These are phyloP conservation scores for Chlorella sp. DNA, from an alignment of 139 green algal genomes.

Conservation along the genomic window DNA sequence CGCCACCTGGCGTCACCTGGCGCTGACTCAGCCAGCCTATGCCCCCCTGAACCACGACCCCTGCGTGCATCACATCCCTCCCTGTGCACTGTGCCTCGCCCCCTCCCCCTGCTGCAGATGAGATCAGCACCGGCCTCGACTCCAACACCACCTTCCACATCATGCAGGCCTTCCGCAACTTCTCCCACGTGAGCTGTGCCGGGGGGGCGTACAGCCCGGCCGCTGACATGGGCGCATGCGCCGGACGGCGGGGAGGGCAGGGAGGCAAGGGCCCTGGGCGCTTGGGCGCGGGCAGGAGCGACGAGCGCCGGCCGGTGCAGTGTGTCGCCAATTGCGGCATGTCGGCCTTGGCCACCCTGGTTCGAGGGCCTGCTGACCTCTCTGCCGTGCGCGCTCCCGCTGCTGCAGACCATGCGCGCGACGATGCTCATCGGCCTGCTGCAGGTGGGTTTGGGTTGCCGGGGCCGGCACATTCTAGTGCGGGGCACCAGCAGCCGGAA, in stretches of 20 bases:
- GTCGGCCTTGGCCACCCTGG: too few species aligned
- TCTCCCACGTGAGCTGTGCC: conserved; percentile 33
- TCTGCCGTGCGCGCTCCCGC: not conserved
- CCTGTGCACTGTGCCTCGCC: too few species aligned
- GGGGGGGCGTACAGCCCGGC: not conserved
- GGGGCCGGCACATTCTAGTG: too few species aligned
- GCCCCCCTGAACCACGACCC: too few species aligned
- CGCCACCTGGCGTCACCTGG: too few species aligned
- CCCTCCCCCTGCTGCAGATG: too few species aligned
- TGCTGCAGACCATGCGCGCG: not conserved
- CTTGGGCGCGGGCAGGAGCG: not conserved
- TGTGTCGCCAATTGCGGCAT: too few species aligned
- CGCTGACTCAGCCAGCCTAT: too few species aligned
- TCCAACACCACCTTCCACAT: conserved; percentile 56
- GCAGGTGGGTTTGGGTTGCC: too few species aligned
- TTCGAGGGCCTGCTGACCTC: not conserved
- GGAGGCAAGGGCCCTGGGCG: not conserved
- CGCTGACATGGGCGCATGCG: not conserved
- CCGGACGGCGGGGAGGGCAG: not conserved
- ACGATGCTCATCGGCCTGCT: conserved; percentile 56
- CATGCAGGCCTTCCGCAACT: conserved; percentile 30
- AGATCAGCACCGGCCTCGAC: conserved; percentile 67
- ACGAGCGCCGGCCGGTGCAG: too few species aligned
- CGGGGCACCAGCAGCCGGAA: too few species aligned
- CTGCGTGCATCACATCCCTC: too few species aligned